Evolutionary conservation across 2,329 filamentous ascomycete genomes (phyloP).

Genomic region (Sporothrix dimorphospora): DNA sequence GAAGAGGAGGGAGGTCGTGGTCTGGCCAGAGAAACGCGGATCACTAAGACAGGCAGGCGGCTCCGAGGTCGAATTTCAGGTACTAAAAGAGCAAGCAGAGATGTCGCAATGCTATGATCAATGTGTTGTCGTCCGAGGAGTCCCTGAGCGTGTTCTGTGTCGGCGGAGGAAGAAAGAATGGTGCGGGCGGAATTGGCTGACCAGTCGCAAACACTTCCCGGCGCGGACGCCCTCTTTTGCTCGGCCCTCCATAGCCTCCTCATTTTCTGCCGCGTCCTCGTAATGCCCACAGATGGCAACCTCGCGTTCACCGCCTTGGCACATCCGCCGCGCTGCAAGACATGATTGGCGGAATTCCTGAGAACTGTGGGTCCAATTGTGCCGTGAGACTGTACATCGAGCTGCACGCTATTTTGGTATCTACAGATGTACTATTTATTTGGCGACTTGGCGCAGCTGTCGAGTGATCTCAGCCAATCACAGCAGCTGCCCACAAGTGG

Average conservation of each 20-base stretch:
- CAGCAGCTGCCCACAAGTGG: background rate
- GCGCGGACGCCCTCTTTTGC: slow-evolving; percentile 1
- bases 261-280: slow-evolving; percentile 19
- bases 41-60: background rate
- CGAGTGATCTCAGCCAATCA: slow-evolving; percentile 24
- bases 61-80: background rate
- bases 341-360: background rate
- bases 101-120: background rate
- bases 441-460: background rate
- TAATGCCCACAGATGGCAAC: background rate
- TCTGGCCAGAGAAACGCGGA: background rate
- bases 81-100: background rate
- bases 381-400: background rate
- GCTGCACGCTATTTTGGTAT: too few relatives aligned
- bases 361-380: background rate
- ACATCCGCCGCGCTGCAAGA: too few relatives aligned
- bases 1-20: background rate
- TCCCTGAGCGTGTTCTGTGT: background rate
- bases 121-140: background rate
- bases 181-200: background rate
- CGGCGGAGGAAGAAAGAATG: background rate
- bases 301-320: slow-evolving; percentile 19
- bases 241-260: slow-evolving; percentile 14
- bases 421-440: slow-evolving; percentile 10
- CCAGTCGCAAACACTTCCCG: background rate